Conservation (phyloP, 2,329 filamentous ascomycete genomes). For the Stemphylium beticola region DNA sequence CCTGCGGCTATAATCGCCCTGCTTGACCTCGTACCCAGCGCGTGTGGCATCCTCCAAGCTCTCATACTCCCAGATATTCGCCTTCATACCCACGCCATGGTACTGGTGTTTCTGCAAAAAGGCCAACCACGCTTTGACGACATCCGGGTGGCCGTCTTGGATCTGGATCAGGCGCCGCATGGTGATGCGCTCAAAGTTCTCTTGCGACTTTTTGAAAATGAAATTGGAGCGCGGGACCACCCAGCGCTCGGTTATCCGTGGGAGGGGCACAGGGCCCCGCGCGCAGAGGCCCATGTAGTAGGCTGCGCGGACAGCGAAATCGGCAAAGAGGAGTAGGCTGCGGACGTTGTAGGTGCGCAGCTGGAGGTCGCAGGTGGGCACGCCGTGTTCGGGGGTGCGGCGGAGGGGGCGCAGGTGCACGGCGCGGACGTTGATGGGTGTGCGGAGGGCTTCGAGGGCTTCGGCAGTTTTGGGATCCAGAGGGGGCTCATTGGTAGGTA, state of each 20-base stretch:
- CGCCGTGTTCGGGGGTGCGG: constrained; percentile 73
- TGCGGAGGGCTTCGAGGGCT: constrained; percentile 41
- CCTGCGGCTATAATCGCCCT: constrained; percentile 36
- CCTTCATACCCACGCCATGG: constrained; percentile 98
- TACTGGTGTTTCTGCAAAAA: constrained; percentile 92
- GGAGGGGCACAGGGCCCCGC: constrained; percentile 83
- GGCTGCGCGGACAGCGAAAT: constrained; percentile 91
- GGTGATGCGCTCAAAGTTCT: constrained; percentile 96
- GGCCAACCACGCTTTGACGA: constrained; percentile 88
- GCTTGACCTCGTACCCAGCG: constrained; percentile 35
- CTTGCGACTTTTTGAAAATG: constrained; percentile 95
- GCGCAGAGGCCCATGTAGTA: constrained; percentile 92
- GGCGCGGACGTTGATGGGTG: constrained; percentile 80
- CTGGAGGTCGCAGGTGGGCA: constrained; percentile 89
- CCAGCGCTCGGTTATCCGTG: constrained; percentile 89
- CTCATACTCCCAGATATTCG: constrained; percentile 91
- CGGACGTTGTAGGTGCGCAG: constrained; percentile 88
- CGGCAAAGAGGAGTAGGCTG: constrained; percentile 91
- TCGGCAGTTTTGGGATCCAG: constrained; percentile 39
- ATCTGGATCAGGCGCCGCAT: constrained; percentile 87
- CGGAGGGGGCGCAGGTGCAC: constrained; percentile 85
- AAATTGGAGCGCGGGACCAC: constrained; percentile 89
- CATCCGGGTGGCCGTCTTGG: constrained; percentile 86
- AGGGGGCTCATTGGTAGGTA: constrained; percentile 38
- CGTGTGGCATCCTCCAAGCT: constrained; percentile 57